phyloP scores from a whole-genome alignment of 768 basidiomycete species.

The Trametes cubensis region DNA sequence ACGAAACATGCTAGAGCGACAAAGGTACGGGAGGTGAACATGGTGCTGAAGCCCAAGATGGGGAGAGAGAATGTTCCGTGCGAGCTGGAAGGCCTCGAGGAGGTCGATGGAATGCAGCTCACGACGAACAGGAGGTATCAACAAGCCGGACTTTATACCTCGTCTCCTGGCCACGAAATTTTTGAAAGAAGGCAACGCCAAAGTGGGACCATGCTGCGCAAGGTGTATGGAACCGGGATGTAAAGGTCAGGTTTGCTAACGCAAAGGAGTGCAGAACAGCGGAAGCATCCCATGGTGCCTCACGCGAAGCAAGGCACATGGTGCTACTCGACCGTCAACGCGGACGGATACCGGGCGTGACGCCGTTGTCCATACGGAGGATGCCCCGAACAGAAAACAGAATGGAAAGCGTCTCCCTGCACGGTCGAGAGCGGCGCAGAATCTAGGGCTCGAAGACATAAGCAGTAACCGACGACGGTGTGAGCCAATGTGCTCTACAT shows the following conservation, averaged over 20 bases:
- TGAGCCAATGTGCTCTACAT: neutral
- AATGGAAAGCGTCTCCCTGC: slow-evolving; percentile 15
- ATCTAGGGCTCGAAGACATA: neutral
- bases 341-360: neutral
- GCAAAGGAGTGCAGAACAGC: slow-evolving; percentile 1
- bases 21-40: slow-evolving; percentile 6
- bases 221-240: slow-evolving; percentile 10
- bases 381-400: slow-evolving; percentile 3
- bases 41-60: slow-evolving; percentile 1
- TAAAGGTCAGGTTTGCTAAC: slow-evolving; percentile 6
- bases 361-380: slow-evolving; percentile 2
- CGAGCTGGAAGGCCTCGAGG: slow-evolving; percentile 15
- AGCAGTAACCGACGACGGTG: slow-evolving; percentile 1
- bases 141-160: slow-evolving; percentile 6
- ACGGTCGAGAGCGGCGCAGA: slow-evolving; percentile 10
- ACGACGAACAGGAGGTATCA: neutral
- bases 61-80: neutral
- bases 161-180: neutral
- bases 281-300: slow-evolving; percentile 16
- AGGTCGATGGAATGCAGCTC: slow-evolving; percentile 15
- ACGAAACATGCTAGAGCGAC: slow-evolving; percentile 12
- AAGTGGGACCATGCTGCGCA: slow-evolving; percentile 14
- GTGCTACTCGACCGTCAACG: neutral
- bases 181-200: slow-evolving; percentile 9
- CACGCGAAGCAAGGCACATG: slow-evolving; percentile 16